A percentile compares a stretch with the other conserved stretches of the same genome.
Evolutionary conservation across 2,329 filamentous ascomycete genomes (phyloP).

Genomic region (Aspergillus ochraceoroseus): DNA sequence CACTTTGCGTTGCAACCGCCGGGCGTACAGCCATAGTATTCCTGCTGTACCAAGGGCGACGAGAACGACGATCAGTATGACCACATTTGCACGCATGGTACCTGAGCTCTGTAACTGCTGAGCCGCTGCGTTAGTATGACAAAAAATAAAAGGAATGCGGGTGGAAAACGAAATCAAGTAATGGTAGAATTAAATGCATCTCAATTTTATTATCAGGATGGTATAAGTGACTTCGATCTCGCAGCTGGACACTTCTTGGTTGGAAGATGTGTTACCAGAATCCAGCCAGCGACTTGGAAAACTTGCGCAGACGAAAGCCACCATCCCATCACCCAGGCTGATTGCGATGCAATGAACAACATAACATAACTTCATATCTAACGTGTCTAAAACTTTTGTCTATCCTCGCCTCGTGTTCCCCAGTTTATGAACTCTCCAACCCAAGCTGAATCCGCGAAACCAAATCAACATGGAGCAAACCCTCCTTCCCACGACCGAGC

Average conservation of each 20-base stretch:
- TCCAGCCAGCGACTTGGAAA: too few relatives aligned
- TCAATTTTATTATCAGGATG: too few relatives aligned
- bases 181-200: too few relatives aligned
- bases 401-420: too few relatives aligned
- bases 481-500: constrained; percentile 20
- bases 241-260: too few relatives aligned
- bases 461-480: constrained; percentile 33
- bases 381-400: constrained; percentile 24
- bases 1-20: background rate
- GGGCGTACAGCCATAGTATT: constrained; percentile 1
- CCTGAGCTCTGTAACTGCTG: background rate
- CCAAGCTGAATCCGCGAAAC: constrained; percentile 27
- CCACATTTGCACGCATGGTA: constrained; percentile 8
- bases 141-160: too few relatives aligned
- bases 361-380: too few relatives aligned
- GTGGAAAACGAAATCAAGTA: too few relatives aligned
- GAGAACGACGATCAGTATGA: constrained; percentile 10
- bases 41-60: constrained; percentile 7
- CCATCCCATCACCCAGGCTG: too few relatives aligned
- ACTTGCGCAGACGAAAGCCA: constrained; percentile 3
- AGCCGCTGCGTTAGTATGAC: background rate
- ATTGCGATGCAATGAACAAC: too few relatives aligned
- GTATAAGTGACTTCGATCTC: too few relatives aligned
- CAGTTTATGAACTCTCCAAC: constrained; percentile 14
- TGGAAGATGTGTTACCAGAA: too few relatives aligned